Percentiles rank a stretch among this genome's conserved stretches.
phyloP scores from a whole-genome alignment of 2,329 filamentous ascomycete genomes.

The Thelonectria rubi region DNA sequence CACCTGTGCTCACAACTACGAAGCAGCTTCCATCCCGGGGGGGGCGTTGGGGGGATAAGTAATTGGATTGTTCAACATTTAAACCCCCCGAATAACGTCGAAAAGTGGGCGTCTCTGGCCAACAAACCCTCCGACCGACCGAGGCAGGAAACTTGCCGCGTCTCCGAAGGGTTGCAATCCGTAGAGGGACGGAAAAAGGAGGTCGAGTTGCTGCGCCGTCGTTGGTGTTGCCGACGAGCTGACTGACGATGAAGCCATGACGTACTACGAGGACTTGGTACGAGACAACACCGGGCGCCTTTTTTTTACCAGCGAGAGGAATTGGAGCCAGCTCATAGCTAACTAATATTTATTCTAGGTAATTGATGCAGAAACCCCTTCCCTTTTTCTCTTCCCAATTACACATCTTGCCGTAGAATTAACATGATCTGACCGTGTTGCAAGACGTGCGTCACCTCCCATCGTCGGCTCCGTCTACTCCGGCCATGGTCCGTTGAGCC shows the following conservation, averaged over 20 bases:
- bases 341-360: neutral
- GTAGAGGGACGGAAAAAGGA: neutral
- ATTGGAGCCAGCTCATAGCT: neutral
- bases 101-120: neutral
- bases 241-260: no score
- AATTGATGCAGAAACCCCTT: no score
- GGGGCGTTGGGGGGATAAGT: neutral
- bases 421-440: slow-evolving; percentile 6
- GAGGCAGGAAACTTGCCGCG: neutral
- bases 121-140: neutral
- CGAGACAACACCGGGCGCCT: neutral
- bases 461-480: slow-evolving; percentile 3
- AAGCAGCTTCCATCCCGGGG: slow-evolving; percentile 49
- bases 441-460: slow-evolving; percentile 4
- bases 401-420: neutral
- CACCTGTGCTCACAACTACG: slow-evolving; percentile 51
- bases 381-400: no score
- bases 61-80: neutral
- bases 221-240: neutral
- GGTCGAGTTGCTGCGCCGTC: neutral
- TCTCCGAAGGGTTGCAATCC: neutral
- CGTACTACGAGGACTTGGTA: no score
- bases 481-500: neutral
- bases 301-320: neutral
- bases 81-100: neutral